Conservation (phyloP, 75 land plant species). For the Sequoia sempervirens region DNA sequence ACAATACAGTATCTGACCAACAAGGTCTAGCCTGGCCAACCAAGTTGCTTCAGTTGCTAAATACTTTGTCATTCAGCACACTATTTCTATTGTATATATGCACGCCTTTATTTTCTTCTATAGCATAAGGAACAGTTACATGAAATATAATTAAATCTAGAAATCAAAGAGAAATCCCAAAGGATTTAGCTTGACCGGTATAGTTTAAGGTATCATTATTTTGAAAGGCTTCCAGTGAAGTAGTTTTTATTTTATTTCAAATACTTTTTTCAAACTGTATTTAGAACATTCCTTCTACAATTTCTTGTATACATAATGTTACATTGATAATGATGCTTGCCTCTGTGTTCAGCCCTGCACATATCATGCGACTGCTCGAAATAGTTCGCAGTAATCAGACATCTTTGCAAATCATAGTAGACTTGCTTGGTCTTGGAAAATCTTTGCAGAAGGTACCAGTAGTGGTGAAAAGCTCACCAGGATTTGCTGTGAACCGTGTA, state of each 20-base stretch:
- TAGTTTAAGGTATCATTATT: neutral
- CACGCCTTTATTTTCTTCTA: neutral
- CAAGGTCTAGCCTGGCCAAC: neutral
- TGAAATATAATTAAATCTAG: neutral
- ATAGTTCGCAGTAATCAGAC: conserved; percentile 42
- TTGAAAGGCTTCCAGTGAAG: neutral
- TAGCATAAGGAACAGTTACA: neutral
- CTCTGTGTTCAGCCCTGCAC: conserved; percentile 36
- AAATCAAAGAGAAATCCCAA: neutral
- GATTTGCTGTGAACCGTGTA: conserved; percentile 48
- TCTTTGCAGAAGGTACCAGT: conserved; percentile 37
- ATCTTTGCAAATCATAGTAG: conserved; percentile 36
- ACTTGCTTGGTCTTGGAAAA: conserved; percentile 41
- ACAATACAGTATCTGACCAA: neutral
- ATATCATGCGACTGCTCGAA: conserved; percentile 46
- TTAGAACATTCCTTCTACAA: neutral
- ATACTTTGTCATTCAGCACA: neutral
- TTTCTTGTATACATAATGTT: neutral
- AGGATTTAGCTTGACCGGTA: neutral
- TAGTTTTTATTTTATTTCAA: neutral
- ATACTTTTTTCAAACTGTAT: neutral
- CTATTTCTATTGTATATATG: neutral
- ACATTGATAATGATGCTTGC: neutral
- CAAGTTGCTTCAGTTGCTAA: neutral
- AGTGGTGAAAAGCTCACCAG: conserved; percentile 38